Evolutionary conservation across 1,284 basidiomycete genomes (phyloP).

Genomic region (Anthracocystis setariae): DNA sequence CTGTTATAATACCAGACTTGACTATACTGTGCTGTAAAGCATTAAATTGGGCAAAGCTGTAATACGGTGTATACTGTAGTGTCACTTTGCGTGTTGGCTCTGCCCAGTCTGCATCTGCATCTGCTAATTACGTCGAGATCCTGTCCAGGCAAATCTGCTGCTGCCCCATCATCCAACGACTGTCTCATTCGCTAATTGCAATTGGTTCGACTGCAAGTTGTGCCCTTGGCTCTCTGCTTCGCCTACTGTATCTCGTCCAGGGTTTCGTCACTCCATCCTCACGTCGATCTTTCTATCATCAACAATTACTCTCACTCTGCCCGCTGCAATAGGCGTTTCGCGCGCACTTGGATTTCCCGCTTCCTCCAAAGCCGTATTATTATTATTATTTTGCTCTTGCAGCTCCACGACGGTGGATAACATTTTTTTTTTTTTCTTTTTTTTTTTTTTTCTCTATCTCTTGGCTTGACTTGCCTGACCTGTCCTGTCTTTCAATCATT

Average conservation of each 20-base stretch:
- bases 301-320: conserved; percentile 6
- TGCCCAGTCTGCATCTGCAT: too few relatives aligned
- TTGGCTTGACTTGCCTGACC: too few relatives aligned
- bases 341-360: not conserved
- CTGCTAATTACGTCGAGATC: too few relatives aligned
- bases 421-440: not conserved
- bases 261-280: conserved; percentile 17
- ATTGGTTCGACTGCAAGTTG: conserved; percentile 15
- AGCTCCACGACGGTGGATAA: conserved; percentile 7
- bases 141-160: too few relatives aligned
- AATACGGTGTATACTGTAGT: too few relatives aligned
- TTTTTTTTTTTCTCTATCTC: too few relatives aligned
- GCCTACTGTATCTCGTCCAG: not conserved
- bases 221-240: not conserved
- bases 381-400: conserved; percentile 7
- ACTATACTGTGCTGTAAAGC: too few relatives aligned
- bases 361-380: not conserved
- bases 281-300: not conserved
- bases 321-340: not conserved
- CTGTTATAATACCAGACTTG: too few relatives aligned
- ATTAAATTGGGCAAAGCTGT: too few relatives aligned
- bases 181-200: not conserved
- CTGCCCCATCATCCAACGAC: not conserved
- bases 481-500: too few relatives aligned
- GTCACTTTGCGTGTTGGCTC: too few relatives aligned